Evolutionary conservation across 768 basidiomycete genomes (phyloP).

Genomic region (Pleurotus eryngii): DNA sequence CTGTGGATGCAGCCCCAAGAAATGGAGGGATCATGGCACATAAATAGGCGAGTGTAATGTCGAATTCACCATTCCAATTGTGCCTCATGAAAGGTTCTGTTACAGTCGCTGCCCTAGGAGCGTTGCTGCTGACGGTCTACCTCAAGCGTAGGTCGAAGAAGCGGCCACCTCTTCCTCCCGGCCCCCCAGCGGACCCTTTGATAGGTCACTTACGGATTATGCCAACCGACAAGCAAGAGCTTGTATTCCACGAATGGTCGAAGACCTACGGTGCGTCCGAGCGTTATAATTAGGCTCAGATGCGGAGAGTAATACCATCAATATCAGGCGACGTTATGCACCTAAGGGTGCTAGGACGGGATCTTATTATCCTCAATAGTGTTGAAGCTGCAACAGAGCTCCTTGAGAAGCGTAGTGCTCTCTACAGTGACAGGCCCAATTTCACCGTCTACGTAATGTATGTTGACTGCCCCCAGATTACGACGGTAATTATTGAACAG

Average conservation of each 20-base stretch:
- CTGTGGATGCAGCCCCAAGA: too few relatives aligned
- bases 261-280: conserved; percentile 38
- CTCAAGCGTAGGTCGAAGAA: neutral
- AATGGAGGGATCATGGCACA: too few relatives aligned
- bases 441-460: conserved; percentile 47
- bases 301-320: neutral
- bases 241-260: conserved; percentile 38
- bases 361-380: conserved; percentile 8
- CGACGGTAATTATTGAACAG: neutral
- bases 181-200: conserved; percentile 40
- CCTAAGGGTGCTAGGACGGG: conserved; percentile 3
- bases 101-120: too few relatives aligned
- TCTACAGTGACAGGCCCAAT: conserved; percentile 25
- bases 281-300: neutral
- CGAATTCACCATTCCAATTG: too few relatives aligned
- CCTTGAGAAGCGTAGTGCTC: conserved; percentile 16
- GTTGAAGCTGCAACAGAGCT: conserved; percentile 9
- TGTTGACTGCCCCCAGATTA: conserved; percentile 14
- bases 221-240: conserved; percentile 31
- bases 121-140: too few relatives aligned
- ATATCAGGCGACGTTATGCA: conserved; percentile 9
- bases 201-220: conserved; percentile 50
- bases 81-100: too few relatives aligned
- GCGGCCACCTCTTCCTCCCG: conserved; percentile 32
- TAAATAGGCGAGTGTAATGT: too few relatives aligned